Base-by-base conservation (phyloP, 1,139 yeast genomes). In the Yamadazyma diospyri region DNA sequence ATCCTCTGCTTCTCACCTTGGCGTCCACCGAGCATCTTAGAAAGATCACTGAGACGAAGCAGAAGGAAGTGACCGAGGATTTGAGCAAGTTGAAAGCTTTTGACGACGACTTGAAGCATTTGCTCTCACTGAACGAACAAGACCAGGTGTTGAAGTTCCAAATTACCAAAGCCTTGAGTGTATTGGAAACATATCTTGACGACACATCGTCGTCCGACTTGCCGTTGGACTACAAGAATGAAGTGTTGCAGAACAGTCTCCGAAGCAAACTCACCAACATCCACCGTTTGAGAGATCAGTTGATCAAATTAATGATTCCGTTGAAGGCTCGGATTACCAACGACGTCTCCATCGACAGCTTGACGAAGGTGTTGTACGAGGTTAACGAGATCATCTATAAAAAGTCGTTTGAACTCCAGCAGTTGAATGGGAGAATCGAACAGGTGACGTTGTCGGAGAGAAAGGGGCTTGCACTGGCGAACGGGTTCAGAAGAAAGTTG, bases 221-320 rank as follows among this genome's bases (percentile, higher is more conserved):
- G 15, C 60, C 60, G 10, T 45, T 59, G 16, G 62, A 55, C 32
- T 40, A 48, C 20, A 49, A 44, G 28, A 46, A 48, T 25, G 52
- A 48, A 23, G 23, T 37, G 8, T 35, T 53, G 24, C 53, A 48
- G 39, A 45, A 24, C 1, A 38, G 33, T 6, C 30, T 59, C 11
- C 46, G 62, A 8, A 35, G 25, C 14, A 57, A 56, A 33, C 36
- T 55, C 12, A 24, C 34, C 3, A 33, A 37, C 5, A 44, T 57
- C 6, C 37, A 45, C 26, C 29, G 37, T 5, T 40, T 51, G 8
- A 54, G 53, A 37, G 46, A 49, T 18, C 37, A 50, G 20, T 32
- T 57, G 10, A 38, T 48, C 6, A 27, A 41, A n/a, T 28, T 40
- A 23, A 41, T 59, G 42, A 51, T 59, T 48, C 59, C 63, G 3